Conservation (phyloP, 2,329 filamentous ascomycete species). For the Aspergillus sp. region DNA sequence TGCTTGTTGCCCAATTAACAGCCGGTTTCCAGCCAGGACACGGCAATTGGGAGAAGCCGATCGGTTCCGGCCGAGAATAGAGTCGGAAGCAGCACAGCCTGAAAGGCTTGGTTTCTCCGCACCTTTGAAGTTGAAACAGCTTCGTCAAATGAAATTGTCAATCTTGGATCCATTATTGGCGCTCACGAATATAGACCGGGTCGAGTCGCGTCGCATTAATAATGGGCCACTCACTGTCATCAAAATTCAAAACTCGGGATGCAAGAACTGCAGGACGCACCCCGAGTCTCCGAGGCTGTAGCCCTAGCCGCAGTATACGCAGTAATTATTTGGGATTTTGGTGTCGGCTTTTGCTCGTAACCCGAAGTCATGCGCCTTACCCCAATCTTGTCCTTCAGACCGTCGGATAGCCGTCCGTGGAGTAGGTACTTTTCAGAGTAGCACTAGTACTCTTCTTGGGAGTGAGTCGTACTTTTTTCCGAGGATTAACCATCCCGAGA, state of each 20-base stretch:
- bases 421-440: neutral
- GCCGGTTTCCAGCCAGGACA: neutral
- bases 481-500: constrained; percentile 1
- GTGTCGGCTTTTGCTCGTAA: neutral
- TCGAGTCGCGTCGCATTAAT: constrained; percentile 9
- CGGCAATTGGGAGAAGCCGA: constrained; percentile 14
- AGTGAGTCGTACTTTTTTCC: neutral
- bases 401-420: neutral
- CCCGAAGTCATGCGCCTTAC: neutral
- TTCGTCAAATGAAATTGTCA: constrained; percentile 8
- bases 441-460: neutral
- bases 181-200: constrained; percentile 8
- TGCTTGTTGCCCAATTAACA: constrained; percentile 8
- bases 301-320: neutral
- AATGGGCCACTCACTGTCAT: neutral
- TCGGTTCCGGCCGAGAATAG: constrained; percentile 24
- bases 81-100: constrained; percentile 15
- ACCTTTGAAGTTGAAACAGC: constrained; percentile 8
- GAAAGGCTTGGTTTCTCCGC: constrained; percentile 6
- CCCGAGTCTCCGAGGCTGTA: neutral
- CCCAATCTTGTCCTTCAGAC: neutral
- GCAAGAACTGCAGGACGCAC: neutral
- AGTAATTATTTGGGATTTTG: neutral
- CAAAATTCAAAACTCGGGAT: neutral
- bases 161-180: constrained; percentile 6